These are phyloP conservation scores for Sphagnum fallax DNA, from an alignment of 228 moss, liverwort and hornwort species.

Conservation along the genomic window DNA sequence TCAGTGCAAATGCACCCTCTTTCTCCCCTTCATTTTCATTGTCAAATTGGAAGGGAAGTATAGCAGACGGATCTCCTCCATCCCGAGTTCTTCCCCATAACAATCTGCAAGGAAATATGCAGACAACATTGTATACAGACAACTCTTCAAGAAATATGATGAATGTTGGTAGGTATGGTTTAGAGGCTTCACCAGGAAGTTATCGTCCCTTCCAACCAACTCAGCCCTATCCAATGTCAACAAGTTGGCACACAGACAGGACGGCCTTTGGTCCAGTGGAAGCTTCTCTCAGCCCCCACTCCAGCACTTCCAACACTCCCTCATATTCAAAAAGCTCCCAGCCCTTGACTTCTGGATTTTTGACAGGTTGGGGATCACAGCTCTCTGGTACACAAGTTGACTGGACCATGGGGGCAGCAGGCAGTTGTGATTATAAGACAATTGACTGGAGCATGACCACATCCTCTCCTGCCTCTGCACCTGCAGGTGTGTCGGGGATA, in stretches of 20 bases:
- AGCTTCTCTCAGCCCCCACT: constrained; percentile 8
- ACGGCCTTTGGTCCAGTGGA: constrained; percentile 17
- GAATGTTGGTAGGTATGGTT: constrained; percentile 9
- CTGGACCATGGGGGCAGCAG: constrained; percentile 48
- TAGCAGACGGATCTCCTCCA: constrained; percentile 19
- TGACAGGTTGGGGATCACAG: constrained; percentile 45
- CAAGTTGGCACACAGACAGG: constrained; percentile 12
- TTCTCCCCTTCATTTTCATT: constrained; percentile 34
- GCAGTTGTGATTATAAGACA: constrained; percentile 25
- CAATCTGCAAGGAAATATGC: constrained; percentile 20
- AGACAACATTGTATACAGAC: constrained; percentile 12
- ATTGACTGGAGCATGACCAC: constrained; percentile 43
- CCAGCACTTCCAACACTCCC: background rate
- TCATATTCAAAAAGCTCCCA: constrained; percentile 8
- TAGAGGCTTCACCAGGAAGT: constrained; percentile 14
- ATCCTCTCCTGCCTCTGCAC: constrained; percentile 22
- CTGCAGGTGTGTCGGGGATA: constrained; percentile 19
- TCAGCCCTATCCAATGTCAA: constrained; percentile 6
- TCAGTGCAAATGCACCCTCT: constrained; percentile 17
- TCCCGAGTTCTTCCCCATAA: constrained; percentile 34
- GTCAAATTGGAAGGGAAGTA: constrained; percentile 30
- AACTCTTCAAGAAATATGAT: constrained; percentile 3
- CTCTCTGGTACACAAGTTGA: constrained; percentile 32
- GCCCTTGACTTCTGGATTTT: constrained; percentile 31
- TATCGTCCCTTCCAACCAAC: constrained; percentile 6